A percentile compares a stretch with the other conserved stretches of the same genome.
Evolutionary conservation across 2,329 filamentous ascomycete genomes (phyloP).

Genomic region (Dothistroma septosporum): DNA sequence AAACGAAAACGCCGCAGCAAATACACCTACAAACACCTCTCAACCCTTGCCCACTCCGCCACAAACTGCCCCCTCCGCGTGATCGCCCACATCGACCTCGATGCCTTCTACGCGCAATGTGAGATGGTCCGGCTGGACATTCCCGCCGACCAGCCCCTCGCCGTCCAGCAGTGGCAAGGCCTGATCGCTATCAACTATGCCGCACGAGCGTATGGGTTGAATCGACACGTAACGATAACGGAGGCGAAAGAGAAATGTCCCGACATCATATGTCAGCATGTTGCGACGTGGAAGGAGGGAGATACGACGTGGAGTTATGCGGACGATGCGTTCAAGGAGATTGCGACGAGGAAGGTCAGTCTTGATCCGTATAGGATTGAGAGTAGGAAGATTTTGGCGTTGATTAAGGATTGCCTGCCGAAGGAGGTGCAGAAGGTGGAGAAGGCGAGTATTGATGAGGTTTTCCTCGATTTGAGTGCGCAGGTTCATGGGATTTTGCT

Average conservation of each 20-base stretch:
- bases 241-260: constrained; percentile 88
- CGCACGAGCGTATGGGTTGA: constrained; percentile 74
- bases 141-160: constrained; percentile 72
- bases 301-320: constrained; percentile 90
- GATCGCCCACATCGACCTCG: constrained; percentile 87
- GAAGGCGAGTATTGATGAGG: constrained; percentile 93
- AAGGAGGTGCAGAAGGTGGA: constrained; percentile 67
- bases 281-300: constrained; percentile 90
- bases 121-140: constrained; percentile 83
- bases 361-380: constrained; percentile 86
- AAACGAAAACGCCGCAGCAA: constrained; percentile 51
- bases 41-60: constrained; percentile 67
- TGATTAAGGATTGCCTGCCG: constrained; percentile 71
- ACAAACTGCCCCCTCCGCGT: constrained; percentile 75
- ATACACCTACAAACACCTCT: constrained; percentile 81
- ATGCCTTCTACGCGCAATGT: constrained; percentile 94
- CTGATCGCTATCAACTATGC: constrained; percentile 97
- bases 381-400: constrained; percentile 73
- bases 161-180: constrained; percentile 92
- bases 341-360: constrained; percentile 87
- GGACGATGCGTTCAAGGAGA: constrained; percentile 70
- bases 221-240: constrained; percentile 68
- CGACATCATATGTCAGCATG: constrained; percentile 79
- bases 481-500: constrained; percentile 74
- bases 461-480: constrained; percentile 86